phyloP scores from a whole-genome alignment of 768 basidiomycete genomes.

The Lanmaoa rubissima region DNA sequence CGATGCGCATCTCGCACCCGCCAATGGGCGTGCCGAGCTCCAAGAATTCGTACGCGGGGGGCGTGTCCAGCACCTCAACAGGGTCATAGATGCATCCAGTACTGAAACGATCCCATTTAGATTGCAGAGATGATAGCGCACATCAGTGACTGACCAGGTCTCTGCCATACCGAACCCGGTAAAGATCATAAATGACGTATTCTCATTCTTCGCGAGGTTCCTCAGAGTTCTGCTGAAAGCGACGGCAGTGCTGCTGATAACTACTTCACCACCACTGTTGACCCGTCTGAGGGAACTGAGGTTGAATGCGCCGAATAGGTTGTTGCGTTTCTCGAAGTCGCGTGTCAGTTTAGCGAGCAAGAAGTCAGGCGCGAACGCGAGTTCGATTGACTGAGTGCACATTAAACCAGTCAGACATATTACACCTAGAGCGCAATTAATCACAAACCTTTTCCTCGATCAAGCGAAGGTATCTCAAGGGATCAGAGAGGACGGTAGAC shows the following conservation, averaged over 20 bases:
- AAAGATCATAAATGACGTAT: constrained; percentile 35
- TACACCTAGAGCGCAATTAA: constrained; percentile 3
- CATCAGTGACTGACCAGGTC: constrained; percentile 32
- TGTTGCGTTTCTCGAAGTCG: constrained; percentile 28
- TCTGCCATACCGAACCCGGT: constrained; percentile 40
- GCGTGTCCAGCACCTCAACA: constrained; percentile 19
- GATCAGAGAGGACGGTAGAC: constrained; percentile 26
- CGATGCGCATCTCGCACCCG: too few species aligned
- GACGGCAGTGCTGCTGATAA: constrained; percentile 38
- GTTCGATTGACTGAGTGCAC: constrained; percentile 28
- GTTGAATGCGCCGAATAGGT: constrained; percentile 31
- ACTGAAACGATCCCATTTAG: constrained; percentile 1
- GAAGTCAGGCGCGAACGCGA: constrained; percentile 42
- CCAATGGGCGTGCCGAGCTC: constrained; percentile 33
- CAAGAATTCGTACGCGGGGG: constrained; percentile 34
- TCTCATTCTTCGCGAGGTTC: constrained; percentile 20
- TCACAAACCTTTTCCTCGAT: constrained; percentile 37
- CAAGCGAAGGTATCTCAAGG: constrained; percentile 26
- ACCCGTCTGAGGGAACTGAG: constrained; percentile 35
- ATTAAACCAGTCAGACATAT: background rate
- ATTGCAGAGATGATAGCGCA: background rate
- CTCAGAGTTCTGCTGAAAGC: constrained; percentile 36
- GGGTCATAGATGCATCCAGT: constrained; percentile 43
- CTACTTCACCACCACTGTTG: constrained; percentile 44
- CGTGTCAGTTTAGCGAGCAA: constrained; percentile 38